Evolutionary conservation across 1,284 basidiomycete genomes (phyloP).

Genomic region (Ustilago vetiveriae): DNA sequence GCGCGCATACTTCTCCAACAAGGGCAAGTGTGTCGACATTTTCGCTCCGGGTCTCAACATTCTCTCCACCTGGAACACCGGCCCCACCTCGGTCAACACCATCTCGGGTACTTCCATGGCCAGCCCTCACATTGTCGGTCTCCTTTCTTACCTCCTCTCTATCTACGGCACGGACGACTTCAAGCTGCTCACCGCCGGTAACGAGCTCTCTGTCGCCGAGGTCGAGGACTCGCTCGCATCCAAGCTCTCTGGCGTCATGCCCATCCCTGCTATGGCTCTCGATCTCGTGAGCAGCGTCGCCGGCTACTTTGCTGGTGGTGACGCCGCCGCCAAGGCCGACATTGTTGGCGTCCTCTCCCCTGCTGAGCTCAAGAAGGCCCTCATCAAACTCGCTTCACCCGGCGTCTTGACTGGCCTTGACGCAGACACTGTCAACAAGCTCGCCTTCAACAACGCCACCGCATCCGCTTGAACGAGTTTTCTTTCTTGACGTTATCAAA

Average conservation of each 20-base stretch:
- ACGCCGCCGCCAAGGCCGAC: constrained; percentile 54
- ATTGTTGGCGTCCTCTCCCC: constrained; percentile 71
- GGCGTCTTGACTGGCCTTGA: constrained; percentile 70
- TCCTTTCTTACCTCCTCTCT: constrained; percentile 74
- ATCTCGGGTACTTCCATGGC: constrained; percentile 76
- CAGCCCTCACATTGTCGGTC: constrained; percentile 70
- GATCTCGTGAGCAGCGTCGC: constrained; percentile 57
- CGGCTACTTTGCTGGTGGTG: constrained; percentile 47
- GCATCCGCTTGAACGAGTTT: constrained; percentile 14
- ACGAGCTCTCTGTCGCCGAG: constrained; percentile 30
- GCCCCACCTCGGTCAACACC: constrained; percentile 73
- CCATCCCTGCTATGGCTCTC: constrained; percentile 53
- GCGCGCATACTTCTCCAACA: constrained; percentile 81
- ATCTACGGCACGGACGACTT: constrained; percentile 67
- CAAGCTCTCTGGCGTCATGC: constrained; percentile 57
- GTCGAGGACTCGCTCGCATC: constrained; percentile 56
- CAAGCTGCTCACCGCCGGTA: constrained; percentile 12
- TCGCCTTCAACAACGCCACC: constrained; percentile 67
- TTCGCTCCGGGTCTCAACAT: constrained; percentile 86
- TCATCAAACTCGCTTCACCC: constrained; percentile 74
- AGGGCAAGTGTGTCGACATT: constrained; percentile 78
- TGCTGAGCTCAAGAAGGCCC: constrained; percentile 77
- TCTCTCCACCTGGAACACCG: constrained; percentile 67
- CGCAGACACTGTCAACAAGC: constrained; percentile 60
- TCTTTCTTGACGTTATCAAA: too few species aligned